Evolutionary conservation across 2,329 filamentous ascomycete species (phyloP), one percentile per base, ranked within the genome.

Genomic region (Cladosporium sp.): DNA sequence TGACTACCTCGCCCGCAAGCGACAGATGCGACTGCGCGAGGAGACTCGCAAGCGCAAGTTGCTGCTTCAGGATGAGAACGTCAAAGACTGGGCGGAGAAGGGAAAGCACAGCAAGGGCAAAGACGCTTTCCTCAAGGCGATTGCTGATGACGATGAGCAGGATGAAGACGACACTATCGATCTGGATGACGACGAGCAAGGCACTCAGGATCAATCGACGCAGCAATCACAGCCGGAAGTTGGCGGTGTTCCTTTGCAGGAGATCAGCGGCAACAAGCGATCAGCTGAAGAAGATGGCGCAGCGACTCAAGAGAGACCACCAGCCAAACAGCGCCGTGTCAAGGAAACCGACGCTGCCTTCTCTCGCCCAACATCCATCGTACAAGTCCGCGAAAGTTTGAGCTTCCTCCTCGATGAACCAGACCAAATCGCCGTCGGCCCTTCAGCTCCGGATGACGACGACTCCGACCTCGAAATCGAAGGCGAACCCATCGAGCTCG

Each of bases 31-130:
- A 82, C 89, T 92, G 61, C 86, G 89, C 46, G 92, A 97, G 74
- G 96, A 96, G 77, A 91, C 91, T 39, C 91, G 92, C 79, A 96
- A 97, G 90, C 90, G 93, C 65, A 93, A 92, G 76, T 91, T 93
- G 7, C 84, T 99, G 10, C 86, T 97, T 56, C 85, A 91, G 26
- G 93, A 98, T 73, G 93, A 97, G 77, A 92, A 92, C 43, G 88
- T 99, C 71, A 92, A 91, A 75, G 93, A 94, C 77, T 92, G 98
- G 68, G 75, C 75, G 69, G 70, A 75, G 26, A 58, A 57, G 57
- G 76, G 76, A 13, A 76, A 72, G 67, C 69, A 69, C 25, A 79
- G 93, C 92, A 36, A 94, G 58, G 74, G 73, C 75, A 94, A 93
- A 75, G 86, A 90, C 67, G 95, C 95, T 0, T 99, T 99, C 80